Conservation (phyloP, 257 asterid genomes). For the Misopates orontium region DNA sequence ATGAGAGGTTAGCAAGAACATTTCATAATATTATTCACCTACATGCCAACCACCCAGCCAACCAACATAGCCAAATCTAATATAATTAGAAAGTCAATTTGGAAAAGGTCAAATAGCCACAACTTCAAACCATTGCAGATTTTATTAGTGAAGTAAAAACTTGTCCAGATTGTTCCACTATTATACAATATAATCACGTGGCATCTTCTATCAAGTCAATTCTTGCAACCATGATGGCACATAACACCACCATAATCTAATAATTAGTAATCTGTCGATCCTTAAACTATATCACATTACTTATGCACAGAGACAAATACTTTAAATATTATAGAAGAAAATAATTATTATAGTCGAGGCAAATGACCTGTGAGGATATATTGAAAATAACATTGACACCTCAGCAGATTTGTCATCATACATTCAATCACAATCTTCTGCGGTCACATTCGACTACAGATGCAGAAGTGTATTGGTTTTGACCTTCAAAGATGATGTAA, state of each 20-base stretch:
- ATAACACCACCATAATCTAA: conserved; percentile 9
- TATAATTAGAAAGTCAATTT: conserved; percentile 13
- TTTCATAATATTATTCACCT: background rate
- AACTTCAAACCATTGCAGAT: conserved; percentile 7
- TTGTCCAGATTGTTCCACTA: background rate
- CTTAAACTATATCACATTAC: conserved; percentile 9
- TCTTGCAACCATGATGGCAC: background rate
- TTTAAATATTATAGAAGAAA: no score
- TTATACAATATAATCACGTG: conserved; percentile 25
- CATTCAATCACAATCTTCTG: conserved; percentile 27
- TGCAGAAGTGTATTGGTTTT: conserved; percentile 24
- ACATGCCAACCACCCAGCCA: conserved; percentile 12
- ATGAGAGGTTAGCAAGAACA: no score
- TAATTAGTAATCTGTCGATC: background rate
- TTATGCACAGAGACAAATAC: no score
- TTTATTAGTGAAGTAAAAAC: background rate
- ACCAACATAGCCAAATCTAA: conserved; percentile 12
- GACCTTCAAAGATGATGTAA: conserved; percentile 26
- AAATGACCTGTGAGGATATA: conserved; percentile 20
- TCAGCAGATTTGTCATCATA: conserved; percentile 25
- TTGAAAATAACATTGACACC: conserved; percentile 9
- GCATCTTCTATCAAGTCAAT: conserved; percentile 26
- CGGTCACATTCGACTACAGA: conserved; percentile 7
- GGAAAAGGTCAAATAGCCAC: conserved; percentile 21
- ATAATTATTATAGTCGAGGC: background rate